Evolutionary conservation across 2,329 filamentous ascomycete genomes (phyloP).

Genomic region (Myrmaecium sp.): DNA sequence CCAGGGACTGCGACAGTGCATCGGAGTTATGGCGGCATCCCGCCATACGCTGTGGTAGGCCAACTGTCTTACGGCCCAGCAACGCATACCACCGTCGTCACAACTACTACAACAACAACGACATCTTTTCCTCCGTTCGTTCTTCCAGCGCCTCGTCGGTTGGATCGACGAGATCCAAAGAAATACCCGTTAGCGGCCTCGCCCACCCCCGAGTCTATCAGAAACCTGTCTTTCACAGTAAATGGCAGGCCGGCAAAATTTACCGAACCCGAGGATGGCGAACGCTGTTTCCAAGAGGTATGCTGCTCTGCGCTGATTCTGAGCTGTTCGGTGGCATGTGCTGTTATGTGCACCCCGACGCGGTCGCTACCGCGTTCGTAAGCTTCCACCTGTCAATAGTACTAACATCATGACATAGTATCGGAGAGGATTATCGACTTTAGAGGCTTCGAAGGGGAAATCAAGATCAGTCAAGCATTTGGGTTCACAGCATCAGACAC

Average conservation of each 20-base stretch:
- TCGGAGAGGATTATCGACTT: no score
- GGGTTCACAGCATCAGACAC: no score
- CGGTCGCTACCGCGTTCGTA: no score
- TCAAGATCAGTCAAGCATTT: no score
- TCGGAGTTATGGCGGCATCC: no score
- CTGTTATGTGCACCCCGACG: no score
- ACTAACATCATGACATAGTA: no score
- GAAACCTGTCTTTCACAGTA: slow-evolving; percentile 58
- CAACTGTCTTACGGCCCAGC: slow-evolving; percentile 46
- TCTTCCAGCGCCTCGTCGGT: slow-evolving; percentile 53
- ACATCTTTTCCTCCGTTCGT: slow-evolving; percentile 68
- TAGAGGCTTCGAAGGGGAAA: no score
- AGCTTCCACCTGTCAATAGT: no score
- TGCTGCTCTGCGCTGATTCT: no score
- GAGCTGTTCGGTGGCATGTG: no score
- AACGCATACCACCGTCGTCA: slow-evolving; percentile 53
- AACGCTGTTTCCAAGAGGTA: slow-evolving; percentile 37
- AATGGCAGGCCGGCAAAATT: slow-evolving; percentile 45
- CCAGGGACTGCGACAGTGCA: no score
- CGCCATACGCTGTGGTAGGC: slow-evolving; percentile 31
- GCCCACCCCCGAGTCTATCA: slow-evolving; percentile 64
- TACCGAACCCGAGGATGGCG: slow-evolving; percentile 42
- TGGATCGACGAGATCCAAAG: slow-evolving; percentile 63
- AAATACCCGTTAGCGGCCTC: slow-evolving; percentile 76
- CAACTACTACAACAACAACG: slow-evolving; percentile 81